phyloP scores from a whole-genome alignment of 306 rosid species.

The Arachis hypogaea region DNA sequence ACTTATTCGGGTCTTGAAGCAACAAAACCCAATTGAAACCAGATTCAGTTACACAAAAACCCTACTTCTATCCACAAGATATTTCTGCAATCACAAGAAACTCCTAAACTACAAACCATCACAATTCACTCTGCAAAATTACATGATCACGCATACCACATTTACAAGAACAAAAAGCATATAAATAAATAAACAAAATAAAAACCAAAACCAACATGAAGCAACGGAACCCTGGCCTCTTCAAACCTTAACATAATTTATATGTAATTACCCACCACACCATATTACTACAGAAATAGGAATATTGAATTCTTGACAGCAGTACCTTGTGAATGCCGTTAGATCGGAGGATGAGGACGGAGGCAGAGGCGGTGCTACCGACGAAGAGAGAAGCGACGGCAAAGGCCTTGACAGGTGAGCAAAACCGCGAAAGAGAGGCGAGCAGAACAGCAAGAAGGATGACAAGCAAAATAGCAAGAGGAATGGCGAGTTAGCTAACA shows the following conservation, averaged over 20 bases:
- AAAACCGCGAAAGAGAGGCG: no score
- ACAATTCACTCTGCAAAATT: background rate
- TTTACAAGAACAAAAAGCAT: background rate
- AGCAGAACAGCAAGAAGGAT: no score
- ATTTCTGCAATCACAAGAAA: background rate
- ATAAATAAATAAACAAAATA: background rate
- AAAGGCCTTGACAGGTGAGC: slow-evolving; percentile 67
- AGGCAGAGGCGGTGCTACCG: slow-evolving; percentile 68
- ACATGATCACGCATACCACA: background rate
- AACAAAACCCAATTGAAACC: slow-evolving; percentile 6
- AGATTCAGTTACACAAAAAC: slow-evolving; percentile 1
- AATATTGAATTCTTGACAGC: background rate
- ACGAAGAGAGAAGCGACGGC: slow-evolving; percentile 86
- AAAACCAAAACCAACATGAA: background rate
- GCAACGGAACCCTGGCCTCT: background rate
- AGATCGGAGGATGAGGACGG: slow-evolving; percentile 56
- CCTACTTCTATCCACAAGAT: background rate
- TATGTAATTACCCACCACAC: background rate
- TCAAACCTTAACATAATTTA: background rate
- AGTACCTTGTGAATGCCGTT: slow-evolving; percentile 69
- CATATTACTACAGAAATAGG: background rate
- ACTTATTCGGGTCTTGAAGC: background rate
- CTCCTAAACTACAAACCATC: background rate
- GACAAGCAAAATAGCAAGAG: no score
- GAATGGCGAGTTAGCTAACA: no score